Percentiles rank a stretch among this genome's conserved stretches.
These are phyloP conservation scores for Zygoascus bituminiphila DNA, from an alignment of 805 yeast species.

Conservation along the genomic window DNA sequence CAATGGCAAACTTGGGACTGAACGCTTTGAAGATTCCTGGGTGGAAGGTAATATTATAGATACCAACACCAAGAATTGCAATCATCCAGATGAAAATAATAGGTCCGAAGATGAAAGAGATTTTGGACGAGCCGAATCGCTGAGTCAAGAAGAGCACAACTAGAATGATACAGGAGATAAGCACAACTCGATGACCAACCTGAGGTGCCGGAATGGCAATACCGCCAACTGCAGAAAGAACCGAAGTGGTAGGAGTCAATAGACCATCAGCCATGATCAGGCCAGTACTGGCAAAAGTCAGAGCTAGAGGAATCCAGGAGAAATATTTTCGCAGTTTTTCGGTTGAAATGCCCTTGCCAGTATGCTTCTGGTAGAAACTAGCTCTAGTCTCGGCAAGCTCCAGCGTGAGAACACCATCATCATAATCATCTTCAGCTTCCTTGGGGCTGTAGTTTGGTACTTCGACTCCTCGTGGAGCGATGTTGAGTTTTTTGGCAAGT, in stretches of 20 bases:
- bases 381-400: neutral
- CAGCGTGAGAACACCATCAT: neutral
- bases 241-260: conserved; percentile 57
- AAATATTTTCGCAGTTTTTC: neutral
- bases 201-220: conserved; percentile 45
- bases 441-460: neutral
- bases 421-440: neutral
- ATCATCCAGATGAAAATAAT: conserved; percentile 45
- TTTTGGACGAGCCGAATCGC: conserved; percentile 41
- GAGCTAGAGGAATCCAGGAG: neutral
- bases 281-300: conserved; percentile 19
- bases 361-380: neutral
- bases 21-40: conserved; percentile 41
- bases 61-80: conserved; percentile 38
- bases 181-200: conserved; percentile 33
- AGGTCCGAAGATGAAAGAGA: conserved; percentile 48
- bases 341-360: neutral
- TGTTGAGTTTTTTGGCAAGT: conserved; percentile 40
- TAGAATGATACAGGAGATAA: conserved; percentile 41
- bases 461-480: conserved; percentile 13
- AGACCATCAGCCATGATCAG: conserved; percentile 53
- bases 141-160: conserved; percentile 40
- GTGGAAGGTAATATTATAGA: conserved; percentile 35
- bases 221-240: conserved; percentile 49
- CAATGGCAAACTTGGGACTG: conserved; percentile 45